Evolutionary conservation across 2,329 filamentous ascomycete species (phyloP), one percentile per base, ranked within the genome.

Genomic region (Clonostachys sp.): DNA sequence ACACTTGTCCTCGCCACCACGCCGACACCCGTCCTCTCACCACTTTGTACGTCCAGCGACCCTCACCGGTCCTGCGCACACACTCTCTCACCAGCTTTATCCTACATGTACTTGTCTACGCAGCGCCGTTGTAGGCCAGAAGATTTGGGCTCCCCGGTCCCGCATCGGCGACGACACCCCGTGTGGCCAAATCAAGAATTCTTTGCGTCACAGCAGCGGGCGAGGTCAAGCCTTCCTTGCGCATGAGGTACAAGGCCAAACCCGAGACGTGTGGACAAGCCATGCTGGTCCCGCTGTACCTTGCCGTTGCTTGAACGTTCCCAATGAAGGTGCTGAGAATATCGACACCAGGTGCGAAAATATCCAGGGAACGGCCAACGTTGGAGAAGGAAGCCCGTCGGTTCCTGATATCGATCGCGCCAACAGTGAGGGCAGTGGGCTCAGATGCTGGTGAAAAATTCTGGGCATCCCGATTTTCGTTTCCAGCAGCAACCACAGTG

Each of bases 201-300:
- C 69, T 64, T 50, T 59, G 51, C 46, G 66, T 67, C 41, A 80
- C 66, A 36, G 60, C 43, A 20, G 44, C 34, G 24, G 24, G 24
- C 12, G 60, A 61, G 43, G 55, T 58, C 14, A 18, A n/a, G 36
- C 36, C 61, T 13, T 79, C 63, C 12, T 67, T 68, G 47, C 82
- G 63, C 24, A 41, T 53, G 38, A 67, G 60, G 58, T 72, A 73
- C 13, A 70, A 61, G 34, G 54, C 78, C 20, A 86, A 66, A 34
- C 83, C 83, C 33, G 75, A 70, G 49, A 86, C 68, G 58, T 84
- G 81, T 2, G 83, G 83, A 5, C 72, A 66, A 5, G 82, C 79
- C 81, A 85, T 85, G 17, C 74, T 81, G 12, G 83, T 86, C 36
- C 82, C 83, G 14, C 70, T 77, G 57, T 82, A 71, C 44, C 60